These are phyloP conservation scores for Ogataea trehaloabstinens DNA, from an alignment of 805 yeast genomes.

Conservation along the genomic window DNA sequence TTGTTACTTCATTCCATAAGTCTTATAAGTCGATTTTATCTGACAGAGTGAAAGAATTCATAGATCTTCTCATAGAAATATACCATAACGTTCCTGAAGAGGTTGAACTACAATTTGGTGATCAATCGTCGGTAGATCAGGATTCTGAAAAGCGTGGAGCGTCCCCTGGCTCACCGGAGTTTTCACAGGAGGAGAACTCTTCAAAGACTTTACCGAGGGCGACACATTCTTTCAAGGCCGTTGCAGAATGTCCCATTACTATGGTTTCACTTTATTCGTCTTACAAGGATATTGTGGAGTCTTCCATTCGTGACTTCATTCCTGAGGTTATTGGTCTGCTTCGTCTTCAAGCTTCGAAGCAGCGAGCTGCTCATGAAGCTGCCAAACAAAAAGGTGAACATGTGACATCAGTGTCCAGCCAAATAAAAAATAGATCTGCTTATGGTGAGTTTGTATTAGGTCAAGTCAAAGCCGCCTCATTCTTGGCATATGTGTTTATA, in stretches of 20 bases:
- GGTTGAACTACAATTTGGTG: slow-evolving; percentile 66
- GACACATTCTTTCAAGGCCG: slow-evolving; percentile 80
- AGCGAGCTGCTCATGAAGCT: slow-evolving; percentile 58
- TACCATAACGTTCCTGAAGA: slow-evolving; percentile 78
- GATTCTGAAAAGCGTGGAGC: slow-evolving; percentile 13
- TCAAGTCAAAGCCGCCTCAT: slow-evolving; percentile 95
- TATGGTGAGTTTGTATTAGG: slow-evolving; percentile 88
- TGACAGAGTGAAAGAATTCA: slow-evolving; percentile 75
- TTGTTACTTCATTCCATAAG: slow-evolving; percentile 81
- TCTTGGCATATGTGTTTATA: slow-evolving; percentile 86
- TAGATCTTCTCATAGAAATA: slow-evolving; percentile 69
- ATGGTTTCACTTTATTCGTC: slow-evolving; percentile 90
- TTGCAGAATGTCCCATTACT: slow-evolving; percentile 96
- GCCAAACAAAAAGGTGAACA: slow-evolving; percentile 56
- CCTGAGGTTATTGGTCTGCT: slow-evolving; percentile 79
- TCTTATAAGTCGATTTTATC: slow-evolving; percentile 67
- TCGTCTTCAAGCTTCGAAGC: slow-evolving; percentile 78
- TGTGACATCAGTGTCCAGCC: slow-evolving; percentile 70
- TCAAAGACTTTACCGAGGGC: slow-evolving; percentile 61
- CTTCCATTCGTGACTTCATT: slow-evolving; percentile 71
- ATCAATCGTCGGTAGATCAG: slow-evolving; percentile 6
- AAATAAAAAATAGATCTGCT: slow-evolving; percentile 69
- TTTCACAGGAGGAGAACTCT: slow-evolving; percentile 38
- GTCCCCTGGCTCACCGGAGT: slow-evolving; percentile 38
- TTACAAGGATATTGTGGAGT: slow-evolving; percentile 69